These are phyloP conservation scores for Cyclocybe aegerita DNA, from an alignment of 768 basidiomycete species.

Conservation along the genomic window DNA sequence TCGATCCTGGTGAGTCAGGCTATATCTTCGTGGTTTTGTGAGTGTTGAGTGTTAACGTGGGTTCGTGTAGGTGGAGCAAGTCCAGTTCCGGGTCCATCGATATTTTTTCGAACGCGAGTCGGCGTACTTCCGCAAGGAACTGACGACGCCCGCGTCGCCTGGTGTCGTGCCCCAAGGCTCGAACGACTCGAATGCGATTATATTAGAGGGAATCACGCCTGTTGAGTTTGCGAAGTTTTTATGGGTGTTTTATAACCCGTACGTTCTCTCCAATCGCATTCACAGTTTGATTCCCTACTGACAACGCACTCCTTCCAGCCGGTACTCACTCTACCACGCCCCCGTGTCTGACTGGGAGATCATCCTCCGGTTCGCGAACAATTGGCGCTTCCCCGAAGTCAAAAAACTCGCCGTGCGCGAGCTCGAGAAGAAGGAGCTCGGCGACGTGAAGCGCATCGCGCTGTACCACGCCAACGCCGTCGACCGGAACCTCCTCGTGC, in stretches of 20 bases:
- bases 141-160: slow-evolving; percentile 29
- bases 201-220: slow-evolving; percentile 33
- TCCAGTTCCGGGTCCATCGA: slow-evolving; percentile 55
- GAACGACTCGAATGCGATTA: slow-evolving; percentile 39
- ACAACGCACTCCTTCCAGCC: slow-evolving; percentile 30
- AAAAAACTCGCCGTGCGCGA: slow-evolving; percentile 55
- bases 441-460: slow-evolving; percentile 51
- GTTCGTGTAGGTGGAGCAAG: slow-evolving; percentile 50
- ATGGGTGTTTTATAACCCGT: slow-evolving; percentile 61
- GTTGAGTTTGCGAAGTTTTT: slow-evolving; percentile 46
- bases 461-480: slow-evolving; percentile 55
- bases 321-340: slow-evolving; percentile 56
- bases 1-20: slow-evolving; percentile 46
- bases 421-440: slow-evolving; percentile 42
- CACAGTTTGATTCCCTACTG: not conserved
- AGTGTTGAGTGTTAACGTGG: not conserved
- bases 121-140: slow-evolving; percentile 36
- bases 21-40: not conserved
- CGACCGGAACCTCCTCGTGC: slow-evolving; percentile 46
- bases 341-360: slow-evolving; percentile 49
- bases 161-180: slow-evolving; percentile 33
- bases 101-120: slow-evolving; percentile 70
- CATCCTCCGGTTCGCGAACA: slow-evolving; percentile 51
- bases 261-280: slow-evolving; percentile 13
- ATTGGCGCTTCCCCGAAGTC: slow-evolving; percentile 56